A percentile compares a stretch with the other conserved stretches of the same genome.
phyloP scores from a whole-genome alignment of 2,329 filamentous ascomycete species.

The Fusarium sp. region DNA sequence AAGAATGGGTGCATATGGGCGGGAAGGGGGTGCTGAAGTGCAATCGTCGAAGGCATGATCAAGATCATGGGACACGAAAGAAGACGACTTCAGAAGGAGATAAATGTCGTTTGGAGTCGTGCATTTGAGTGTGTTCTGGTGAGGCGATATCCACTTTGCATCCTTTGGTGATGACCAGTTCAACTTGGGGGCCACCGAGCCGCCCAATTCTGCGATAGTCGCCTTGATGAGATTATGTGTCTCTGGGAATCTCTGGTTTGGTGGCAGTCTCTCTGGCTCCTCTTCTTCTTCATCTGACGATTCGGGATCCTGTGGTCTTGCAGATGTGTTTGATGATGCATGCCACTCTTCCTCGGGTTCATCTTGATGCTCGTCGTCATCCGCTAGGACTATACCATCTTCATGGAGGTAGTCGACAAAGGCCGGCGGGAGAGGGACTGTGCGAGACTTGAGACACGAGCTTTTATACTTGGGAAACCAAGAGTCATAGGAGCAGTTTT shows the following conservation, averaged over 20 bases:
- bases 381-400: slow-evolving; percentile 90
- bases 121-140: slow-evolving; percentile 93
- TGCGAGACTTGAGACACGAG: slow-evolving; percentile 84
- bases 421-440: slow-evolving; percentile 78
- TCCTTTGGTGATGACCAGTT: slow-evolving; percentile 99
- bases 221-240: slow-evolving; percentile 81
- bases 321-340: slow-evolving; percentile 46
- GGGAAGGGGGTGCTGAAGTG: slow-evolving; percentile 52
- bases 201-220: slow-evolving; percentile 83
- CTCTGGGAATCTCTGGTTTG: slow-evolving; percentile 72
- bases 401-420: slow-evolving; percentile 90
- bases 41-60: slow-evolving; percentile 90
- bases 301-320: slow-evolving; percentile 53
- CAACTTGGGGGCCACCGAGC: slow-evolving; percentile 88
- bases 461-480: slow-evolving; percentile 90
- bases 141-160: slow-evolving; percentile 86
- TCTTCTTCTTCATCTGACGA: slow-evolving; percentile 62
- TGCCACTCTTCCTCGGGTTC: slow-evolving; percentile 67
- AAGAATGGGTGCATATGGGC: slow-evolving; percentile 77
- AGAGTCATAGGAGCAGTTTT: slow-evolving; percentile 92
- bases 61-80: slow-evolving; percentile 93
- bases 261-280: slow-evolving; percentile 53
- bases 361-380: slow-evolving; percentile 66
- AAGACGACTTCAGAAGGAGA: slow-evolving; percentile 90
- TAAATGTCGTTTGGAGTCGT: slow-evolving; percentile 91